These are phyloP conservation scores for Cercospora sp. DNA, from an alignment of 2,329 filamentous ascomycete genomes.

Conservation along the genomic window DNA sequence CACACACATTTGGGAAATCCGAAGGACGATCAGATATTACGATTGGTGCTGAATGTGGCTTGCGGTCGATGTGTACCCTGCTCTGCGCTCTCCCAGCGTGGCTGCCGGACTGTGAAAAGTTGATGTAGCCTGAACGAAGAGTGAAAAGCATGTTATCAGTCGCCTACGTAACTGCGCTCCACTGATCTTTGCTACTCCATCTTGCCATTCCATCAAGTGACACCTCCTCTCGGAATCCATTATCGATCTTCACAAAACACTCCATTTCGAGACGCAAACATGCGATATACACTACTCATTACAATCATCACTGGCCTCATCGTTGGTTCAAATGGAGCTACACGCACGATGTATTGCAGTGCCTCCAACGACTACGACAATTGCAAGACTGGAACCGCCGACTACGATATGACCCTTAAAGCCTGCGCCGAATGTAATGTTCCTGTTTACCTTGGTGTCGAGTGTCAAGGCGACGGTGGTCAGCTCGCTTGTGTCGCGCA, in stretches of 20 bases:
- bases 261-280: background rate
- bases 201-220: background rate
- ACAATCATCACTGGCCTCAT: background rate
- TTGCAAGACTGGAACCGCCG: background rate
- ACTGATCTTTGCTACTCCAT: background rate
- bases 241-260: background rate
- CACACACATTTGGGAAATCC: background rate
- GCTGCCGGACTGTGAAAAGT: background rate
- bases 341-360: background rate
- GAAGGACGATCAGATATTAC: background rate
- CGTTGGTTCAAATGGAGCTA: too few relatives aligned
- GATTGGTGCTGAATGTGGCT: background rate
- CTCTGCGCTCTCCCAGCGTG: background rate
- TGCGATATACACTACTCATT: background rate
- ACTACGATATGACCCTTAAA: background rate
- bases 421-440: background rate
- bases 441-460: background rate
- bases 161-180: background rate
- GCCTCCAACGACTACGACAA: background rate
- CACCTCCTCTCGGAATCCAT: background rate
- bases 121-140: background rate
- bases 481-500: background rate
- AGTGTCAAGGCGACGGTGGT: background rate
- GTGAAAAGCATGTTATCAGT: background rate
- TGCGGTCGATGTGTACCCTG: background rate